Conservation (phyloP, 2,329 filamentous ascomycete species). For the Niveomyces coronatus region DNA sequence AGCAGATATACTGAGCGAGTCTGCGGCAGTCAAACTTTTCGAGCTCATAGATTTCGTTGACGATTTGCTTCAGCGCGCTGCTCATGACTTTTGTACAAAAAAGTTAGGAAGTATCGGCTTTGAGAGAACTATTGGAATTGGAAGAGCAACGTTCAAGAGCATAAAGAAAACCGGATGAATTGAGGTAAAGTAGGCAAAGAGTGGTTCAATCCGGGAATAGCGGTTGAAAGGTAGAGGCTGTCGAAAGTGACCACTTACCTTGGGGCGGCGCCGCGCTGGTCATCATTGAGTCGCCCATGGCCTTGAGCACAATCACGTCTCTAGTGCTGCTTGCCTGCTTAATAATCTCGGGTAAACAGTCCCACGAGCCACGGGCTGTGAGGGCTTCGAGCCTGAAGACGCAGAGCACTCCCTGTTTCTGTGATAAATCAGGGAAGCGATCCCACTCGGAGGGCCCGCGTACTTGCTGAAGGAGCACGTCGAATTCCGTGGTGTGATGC, state of each 20-base stretch:
- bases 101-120: too few relatives aligned
- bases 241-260: too few relatives aligned
- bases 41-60: constrained; percentile 55
- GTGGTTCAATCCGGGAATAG: too few relatives aligned
- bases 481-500: constrained; percentile 38
- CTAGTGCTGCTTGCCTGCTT: constrained; percentile 34
- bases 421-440: constrained; percentile 36
- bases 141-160: too few relatives aligned
- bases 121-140: too few relatives aligned
- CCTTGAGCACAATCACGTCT: constrained; percentile 41
- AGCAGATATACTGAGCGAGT: constrained; percentile 68
- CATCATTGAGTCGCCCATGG: constrained; percentile 57
- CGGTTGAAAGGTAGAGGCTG: too few relatives aligned
- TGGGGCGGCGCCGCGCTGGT: constrained; percentile 39
- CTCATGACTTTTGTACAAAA: constrained; percentile 43
- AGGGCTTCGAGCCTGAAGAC: constrained; percentile 74
- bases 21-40: constrained; percentile 45
- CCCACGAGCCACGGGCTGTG: constrained; percentile 55
- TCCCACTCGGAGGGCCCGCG: not conserved
- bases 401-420: constrained; percentile 56
- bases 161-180: too few relatives aligned
- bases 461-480: not conserved
- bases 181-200: too few relatives aligned
- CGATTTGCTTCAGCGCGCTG: constrained; percentile 51
- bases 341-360: constrained; percentile 52